A percentile compares a stretch with the other conserved stretches of the same genome.
Conservation (phyloP, 225 moss, liverwort and hornwort genomes). For the Marchantia paleacea region DNA sequence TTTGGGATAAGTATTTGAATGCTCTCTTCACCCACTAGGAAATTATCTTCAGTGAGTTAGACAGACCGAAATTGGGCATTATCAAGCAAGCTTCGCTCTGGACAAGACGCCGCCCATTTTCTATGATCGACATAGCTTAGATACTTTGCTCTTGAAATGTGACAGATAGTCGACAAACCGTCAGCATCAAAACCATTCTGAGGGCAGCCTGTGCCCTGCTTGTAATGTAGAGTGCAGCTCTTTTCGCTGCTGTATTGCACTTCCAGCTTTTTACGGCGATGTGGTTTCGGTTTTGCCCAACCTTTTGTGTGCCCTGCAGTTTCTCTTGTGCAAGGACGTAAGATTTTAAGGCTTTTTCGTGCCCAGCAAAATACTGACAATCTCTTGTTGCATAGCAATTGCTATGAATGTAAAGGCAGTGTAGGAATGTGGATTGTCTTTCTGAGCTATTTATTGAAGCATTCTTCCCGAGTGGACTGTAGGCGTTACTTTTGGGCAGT, state of each 20-base stretch:
- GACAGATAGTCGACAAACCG: no score
- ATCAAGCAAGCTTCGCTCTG: not conserved
- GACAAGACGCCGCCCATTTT: not conserved
- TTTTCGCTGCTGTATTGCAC: no score
- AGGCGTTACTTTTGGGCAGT: slow-evolving; percentile 12
- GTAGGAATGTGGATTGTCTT: not conserved
- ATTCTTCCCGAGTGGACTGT: slow-evolving; percentile 17
- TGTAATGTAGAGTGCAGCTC: no score
- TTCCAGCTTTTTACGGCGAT: not conserved
- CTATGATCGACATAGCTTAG: not conserved
- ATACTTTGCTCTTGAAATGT: no score
- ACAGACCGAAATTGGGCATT: not conserved
- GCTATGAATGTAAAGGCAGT: not conserved
- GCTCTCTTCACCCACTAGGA: no score
- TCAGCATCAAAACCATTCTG: no score
- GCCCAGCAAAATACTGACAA: not conserved
- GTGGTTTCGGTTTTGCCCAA: not conserved
- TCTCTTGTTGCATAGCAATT: not conserved
- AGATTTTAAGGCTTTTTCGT: no score
- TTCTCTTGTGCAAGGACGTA: not conserved
- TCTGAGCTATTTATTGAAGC: slow-evolving; percentile 8
- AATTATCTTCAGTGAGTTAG: no score
- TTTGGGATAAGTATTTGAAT: no score
- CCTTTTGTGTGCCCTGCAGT: not conserved
- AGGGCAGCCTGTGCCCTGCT: no score